Conservation (phyloP, 2,329 filamentous ascomycete genomes). For the Metarhizium robertsii region DNA sequence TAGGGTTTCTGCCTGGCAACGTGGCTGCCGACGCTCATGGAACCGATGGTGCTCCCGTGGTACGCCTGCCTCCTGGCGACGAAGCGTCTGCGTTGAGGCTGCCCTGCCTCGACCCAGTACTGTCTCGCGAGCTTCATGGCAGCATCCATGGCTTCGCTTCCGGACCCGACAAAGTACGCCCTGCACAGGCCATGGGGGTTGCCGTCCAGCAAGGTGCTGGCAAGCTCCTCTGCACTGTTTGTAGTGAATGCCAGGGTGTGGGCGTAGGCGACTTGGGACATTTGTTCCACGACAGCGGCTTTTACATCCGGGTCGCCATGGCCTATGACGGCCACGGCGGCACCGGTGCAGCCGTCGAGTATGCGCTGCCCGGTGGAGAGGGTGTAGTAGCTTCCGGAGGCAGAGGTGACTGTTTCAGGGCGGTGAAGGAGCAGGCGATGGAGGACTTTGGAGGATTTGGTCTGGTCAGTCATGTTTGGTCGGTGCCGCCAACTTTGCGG, state of each 20-base stretch:
- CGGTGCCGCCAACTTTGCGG: no score
- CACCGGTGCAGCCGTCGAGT: slow-evolving; percentile 65
- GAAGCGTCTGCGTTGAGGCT: slow-evolving; percentile 26
- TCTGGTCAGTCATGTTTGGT: background rate
- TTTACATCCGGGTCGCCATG: slow-evolving; percentile 53
- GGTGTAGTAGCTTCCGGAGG: slow-evolving; percentile 26
- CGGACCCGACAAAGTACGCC: slow-evolving; percentile 25
- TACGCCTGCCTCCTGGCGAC: slow-evolving; percentile 35
- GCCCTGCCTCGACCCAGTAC: slow-evolving; percentile 32
- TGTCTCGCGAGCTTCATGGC: slow-evolving; percentile 40
- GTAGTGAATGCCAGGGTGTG: slow-evolving; percentile 32
- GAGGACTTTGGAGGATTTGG: slow-evolving; percentile 16
- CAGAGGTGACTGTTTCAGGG: slow-evolving; percentile 30
- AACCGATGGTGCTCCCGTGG: slow-evolving; percentile 48
- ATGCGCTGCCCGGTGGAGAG: slow-evolving; percentile 30
- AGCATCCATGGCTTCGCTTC: slow-evolving; percentile 34
- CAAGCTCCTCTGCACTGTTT: slow-evolving; percentile 34
- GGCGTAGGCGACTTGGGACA: slow-evolving; percentile 43
- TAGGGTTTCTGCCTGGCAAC: slow-evolving; percentile 50
- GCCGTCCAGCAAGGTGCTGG: slow-evolving; percentile 26
- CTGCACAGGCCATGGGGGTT: slow-evolving; percentile 26
- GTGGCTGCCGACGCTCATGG: slow-evolving; percentile 57
- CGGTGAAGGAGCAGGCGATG: slow-evolving; percentile 23
- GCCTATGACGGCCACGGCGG: slow-evolving; percentile 49
- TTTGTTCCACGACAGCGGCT: slow-evolving; percentile 49